Evolutionary conservation across 768 basidiomycete genomes (phyloP).

Genomic region (Phanerodontia chrysosporium): DNA sequence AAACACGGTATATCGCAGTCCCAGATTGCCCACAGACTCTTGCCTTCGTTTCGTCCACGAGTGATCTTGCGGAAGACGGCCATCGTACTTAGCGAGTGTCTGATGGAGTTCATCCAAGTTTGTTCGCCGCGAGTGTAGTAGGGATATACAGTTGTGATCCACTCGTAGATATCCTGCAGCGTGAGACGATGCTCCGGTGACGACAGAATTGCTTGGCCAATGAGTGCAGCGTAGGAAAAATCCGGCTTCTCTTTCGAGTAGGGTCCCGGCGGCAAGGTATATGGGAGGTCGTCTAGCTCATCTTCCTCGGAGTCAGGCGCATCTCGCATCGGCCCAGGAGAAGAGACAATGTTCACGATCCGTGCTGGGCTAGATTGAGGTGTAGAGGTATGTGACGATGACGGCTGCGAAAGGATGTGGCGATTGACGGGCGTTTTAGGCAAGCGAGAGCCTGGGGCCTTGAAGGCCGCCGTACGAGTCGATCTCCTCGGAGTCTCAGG

Average conservation of each 20-base stretch:
- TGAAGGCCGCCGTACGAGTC: constrained; percentile 7
- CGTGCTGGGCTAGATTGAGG: constrained; percentile 62
- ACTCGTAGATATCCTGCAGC: constrained; percentile 94
- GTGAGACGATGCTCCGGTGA: constrained; percentile 81
- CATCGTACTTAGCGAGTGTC: constrained; percentile 94
- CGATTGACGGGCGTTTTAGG: constrained; percentile 19
- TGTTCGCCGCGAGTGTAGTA: constrained; percentile 89
- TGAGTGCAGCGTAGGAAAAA: constrained; percentile 90
- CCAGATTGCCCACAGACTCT: constrained; percentile 86
- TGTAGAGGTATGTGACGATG: constrained; percentile 57
- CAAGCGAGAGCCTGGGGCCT: constrained; percentile 9
- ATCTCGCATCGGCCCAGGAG: constrained; percentile 73
- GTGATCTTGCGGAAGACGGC: constrained; percentile 85
- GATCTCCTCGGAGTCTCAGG: constrained; percentile 10
- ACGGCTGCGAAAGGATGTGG: constrained; percentile 46
- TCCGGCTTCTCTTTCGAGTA: constrained; percentile 79
- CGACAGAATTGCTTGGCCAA: constrained; percentile 90
- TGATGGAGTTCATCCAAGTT: constrained; percentile 97
- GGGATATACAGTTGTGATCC: constrained; percentile 91
- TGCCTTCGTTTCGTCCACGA: constrained; percentile 71
- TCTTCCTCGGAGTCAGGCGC: constrained; percentile 48
- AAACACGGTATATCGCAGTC: constrained; percentile 83
- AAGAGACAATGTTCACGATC: constrained; percentile 75
- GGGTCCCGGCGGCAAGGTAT: constrained; percentile 78
- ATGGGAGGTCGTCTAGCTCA: constrained; percentile 65